Base-by-base conservation (phyloP, 345 rosid species). In the Anacardium occidentale region DNA sequence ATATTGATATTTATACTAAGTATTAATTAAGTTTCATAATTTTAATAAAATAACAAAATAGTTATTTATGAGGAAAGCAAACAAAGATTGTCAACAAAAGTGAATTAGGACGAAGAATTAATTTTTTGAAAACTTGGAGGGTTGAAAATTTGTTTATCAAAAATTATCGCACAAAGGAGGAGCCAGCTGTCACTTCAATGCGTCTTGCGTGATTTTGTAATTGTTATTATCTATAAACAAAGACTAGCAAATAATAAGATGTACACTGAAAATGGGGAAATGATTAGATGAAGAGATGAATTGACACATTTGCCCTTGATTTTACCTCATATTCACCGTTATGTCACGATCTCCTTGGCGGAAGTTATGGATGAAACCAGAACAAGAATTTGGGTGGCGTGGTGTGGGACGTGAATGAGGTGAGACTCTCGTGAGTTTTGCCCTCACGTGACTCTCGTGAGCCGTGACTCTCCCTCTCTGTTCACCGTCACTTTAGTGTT, bases 391-490 rank as follows among this genome's bases (percentile, higher is more conserved):
- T 29, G 32, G 32, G 1, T 29, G 32, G 15, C 0, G n/a, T 7
- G 3, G n/a, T n/a, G n/a, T n/a, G n/a, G n/a, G 40, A 12, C 32
- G 60, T 48, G 4, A 2, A 37, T 10, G 59, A 45, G 32, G 71
- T 26, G 71, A 51, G 15, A 44, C 26, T 4, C 70, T 69, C 69
- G 78, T 62, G 78, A 75, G 11, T 21, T 53, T 22, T 40, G 32
- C 32, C 32, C 34, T 7, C 25, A 71, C 85, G 71, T 29, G 85
- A 64, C 32, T 50, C 79, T 74, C 79, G 83, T 76, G 82, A 76
- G n/a, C n/a, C n/a, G n/a, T n/a, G n/a, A n/a, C n/a, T n/a, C 74
- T 54, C 10, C 29, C 24, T 56, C 32, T 29, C 53, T 63, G 17
- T 1, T 9, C 40, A 34, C 12, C 70, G 7, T 13, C 42, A 24